A percentile compares a stretch with the other conserved stretches of the same genome.
Evolutionary conservation across 805 yeast genomes (phyloP).

Genomic region (Ogataea salicorniae): DNA sequence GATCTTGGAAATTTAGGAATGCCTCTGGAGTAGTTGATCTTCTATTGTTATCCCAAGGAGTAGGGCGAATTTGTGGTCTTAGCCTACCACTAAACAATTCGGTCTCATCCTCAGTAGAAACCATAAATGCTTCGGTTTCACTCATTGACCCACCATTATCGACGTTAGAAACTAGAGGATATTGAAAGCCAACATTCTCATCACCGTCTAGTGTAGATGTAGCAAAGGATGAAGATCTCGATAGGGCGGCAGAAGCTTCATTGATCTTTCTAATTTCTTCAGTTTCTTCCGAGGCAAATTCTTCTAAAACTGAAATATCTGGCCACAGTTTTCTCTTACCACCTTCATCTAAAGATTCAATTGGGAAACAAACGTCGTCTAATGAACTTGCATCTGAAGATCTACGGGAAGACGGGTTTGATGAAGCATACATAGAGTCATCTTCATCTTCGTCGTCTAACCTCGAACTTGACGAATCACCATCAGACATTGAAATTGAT

Average conservation of each 20-base stretch:
- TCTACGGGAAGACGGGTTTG: slow-evolving; percentile 63
- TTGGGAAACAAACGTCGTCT: slow-evolving; percentile 89
- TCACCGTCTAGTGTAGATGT: background rate
- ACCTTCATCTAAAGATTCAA: slow-evolving; percentile 44
- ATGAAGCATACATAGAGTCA: slow-evolving; percentile 31
- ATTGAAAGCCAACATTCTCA: slow-evolving; percentile 35
- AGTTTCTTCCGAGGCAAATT: slow-evolving; percentile 68
- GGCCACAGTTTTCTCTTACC: slow-evolving; percentile 63
- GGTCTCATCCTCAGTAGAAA: slow-evolving; percentile 46
- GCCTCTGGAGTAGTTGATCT: slow-evolving; percentile 9
- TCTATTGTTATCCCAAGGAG: slow-evolving; percentile 62
- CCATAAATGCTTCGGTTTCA: slow-evolving; percentile 19
- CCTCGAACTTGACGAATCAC: background rate
- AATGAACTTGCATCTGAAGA: slow-evolving; percentile 66
- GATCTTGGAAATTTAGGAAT: slow-evolving; percentile 14
- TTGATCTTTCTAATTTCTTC: slow-evolving; percentile 27
- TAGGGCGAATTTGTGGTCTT: slow-evolving; percentile 60
- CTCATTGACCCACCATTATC: slow-evolving; percentile 21
- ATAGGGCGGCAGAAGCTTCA: slow-evolving; percentile 25
- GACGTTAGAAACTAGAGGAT: slow-evolving; percentile 31
- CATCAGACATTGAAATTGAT: too few species aligned
- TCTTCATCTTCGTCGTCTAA: slow-evolving; percentile 12
- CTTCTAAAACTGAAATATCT: slow-evolving; percentile 68
- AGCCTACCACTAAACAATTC: slow-evolving; percentile 57
- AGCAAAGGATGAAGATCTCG: slow-evolving; percentile 16